Evolutionary conservation across 1,139 yeast species (phyloP), one percentile per base, ranked within the genome.

Genomic region (Sugiyamaella sp.): DNA sequence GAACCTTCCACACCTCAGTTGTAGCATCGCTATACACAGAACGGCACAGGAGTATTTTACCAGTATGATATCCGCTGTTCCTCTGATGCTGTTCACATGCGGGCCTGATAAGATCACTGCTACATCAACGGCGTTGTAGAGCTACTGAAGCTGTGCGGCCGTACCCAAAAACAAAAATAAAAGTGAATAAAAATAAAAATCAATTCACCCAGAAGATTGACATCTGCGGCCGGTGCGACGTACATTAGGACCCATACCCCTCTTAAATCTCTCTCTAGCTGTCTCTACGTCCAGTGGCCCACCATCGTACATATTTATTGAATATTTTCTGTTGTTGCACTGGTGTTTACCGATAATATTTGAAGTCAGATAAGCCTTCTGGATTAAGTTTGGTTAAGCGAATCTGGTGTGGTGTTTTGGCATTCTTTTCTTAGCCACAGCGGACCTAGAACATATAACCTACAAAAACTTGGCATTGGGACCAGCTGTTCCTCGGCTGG

Each of bases 181-280:
- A 29, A 29, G 14, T 29, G 14, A 29, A 12, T n/a, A 29, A 29
- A 29, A 29, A 29, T 4, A 29, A 5, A 5, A 6, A 25, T 10
- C 10, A 25, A 29, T 8, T 29, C 14, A 4, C 8, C 35, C 35
- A 29, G n/a, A 29, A 29, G 8, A 29, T 29, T 29, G 35, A 29
- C 35, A 29, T 12, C 35, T 12, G 14, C 35, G 14, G 35, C 35
- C 35, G 35, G 14, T 29, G 35, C 35, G n/a, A 8, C 14, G 14
- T 29, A 29, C 35, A 29, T 29, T 29, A 29, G 35, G 14, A 29
- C 35, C 35, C 35, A 4, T 29, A 29, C 35, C 35, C 35, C 35
- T 29, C 35, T 29, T 14, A 29, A 14, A 14, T 29, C 8, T 29
- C 14, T 29, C 4, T 29, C 8, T 14, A 29, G 8, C n/a, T n/a